Evolutionary conservation across 2,329 filamentous ascomycete genomes (phyloP).

Genomic region (Exophiala xenobiotica): DNA sequence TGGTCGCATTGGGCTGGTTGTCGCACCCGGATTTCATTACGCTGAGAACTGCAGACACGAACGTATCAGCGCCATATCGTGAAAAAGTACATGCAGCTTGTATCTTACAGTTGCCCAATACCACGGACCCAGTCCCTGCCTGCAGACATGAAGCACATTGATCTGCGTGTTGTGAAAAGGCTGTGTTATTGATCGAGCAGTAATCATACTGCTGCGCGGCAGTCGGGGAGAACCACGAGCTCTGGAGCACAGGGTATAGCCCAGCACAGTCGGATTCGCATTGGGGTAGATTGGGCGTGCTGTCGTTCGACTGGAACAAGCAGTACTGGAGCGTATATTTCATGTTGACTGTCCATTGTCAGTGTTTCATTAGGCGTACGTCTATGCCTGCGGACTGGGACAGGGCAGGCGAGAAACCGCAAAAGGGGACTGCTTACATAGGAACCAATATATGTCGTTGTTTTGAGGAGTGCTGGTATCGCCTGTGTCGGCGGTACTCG

Average conservation of each 20-base stretch:
- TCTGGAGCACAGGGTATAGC: constrained; percentile 5
- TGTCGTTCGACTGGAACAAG: constrained; percentile 8
- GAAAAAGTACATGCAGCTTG: not conserved
- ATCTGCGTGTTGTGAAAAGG: constrained; percentile 7
- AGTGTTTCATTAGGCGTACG: not conserved
- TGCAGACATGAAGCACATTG: constrained; percentile 8
- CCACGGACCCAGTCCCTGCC: constrained; percentile 1
- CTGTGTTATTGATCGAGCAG: constrained; percentile 12
- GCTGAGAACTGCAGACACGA: not conserved
- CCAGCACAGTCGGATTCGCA: constrained; percentile 10
- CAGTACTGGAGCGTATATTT: constrained; percentile 14
- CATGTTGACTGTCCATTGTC: constrained; percentile 8
- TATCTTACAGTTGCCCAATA: constrained; percentile 8
- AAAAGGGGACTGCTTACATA: not conserved
- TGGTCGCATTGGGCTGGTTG: constrained; percentile 3
- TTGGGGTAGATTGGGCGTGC: constrained; percentile 8
- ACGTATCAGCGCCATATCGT: not conserved
- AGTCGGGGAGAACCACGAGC: constrained; percentile 7
- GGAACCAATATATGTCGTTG: constrained; percentile 13
- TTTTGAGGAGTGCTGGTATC: constrained; percentile 7
- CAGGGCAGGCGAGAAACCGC: not conserved
- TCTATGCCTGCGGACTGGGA: too few species aligned
- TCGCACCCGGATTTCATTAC: constrained; percentile 7
- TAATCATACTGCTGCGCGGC: constrained; percentile 10
- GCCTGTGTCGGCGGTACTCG: constrained; percentile 7